Evolutionary conservation across 2,329 filamentous ascomycete genomes (phyloP).

Genomic region (Neonectria sp.): DNA sequence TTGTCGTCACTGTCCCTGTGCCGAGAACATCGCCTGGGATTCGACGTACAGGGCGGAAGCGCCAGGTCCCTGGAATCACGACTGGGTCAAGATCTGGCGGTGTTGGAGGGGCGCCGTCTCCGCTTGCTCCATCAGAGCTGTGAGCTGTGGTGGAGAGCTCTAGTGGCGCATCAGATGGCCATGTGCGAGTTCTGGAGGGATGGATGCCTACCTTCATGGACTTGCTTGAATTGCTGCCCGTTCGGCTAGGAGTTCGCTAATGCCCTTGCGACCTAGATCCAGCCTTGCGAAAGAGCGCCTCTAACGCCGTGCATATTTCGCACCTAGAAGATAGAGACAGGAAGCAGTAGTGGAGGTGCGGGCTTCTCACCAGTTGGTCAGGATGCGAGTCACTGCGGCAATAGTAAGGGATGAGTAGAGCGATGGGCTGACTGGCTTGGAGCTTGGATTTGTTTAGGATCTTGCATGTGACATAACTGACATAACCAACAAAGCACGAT

Average conservation of each 20-base stretch:
- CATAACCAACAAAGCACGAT: constrained; percentile 12
- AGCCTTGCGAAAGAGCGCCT: constrained; percentile 6
- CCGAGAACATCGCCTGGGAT: constrained; percentile 32
- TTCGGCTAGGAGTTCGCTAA: constrained; percentile 8
- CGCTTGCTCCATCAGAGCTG: constrained; percentile 21
- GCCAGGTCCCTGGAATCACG: constrained; percentile 30
- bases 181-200: constrained; percentile 2
- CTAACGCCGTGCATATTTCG: not conserved
- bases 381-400: constrained; percentile 1
- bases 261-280: not conserved
- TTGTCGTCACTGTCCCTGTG: constrained; percentile 1
- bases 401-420: constrained; percentile 5
- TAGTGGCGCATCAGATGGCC: constrained; percentile 22
- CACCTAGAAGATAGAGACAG: not conserved
- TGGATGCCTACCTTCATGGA: constrained; percentile 3
- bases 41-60: constrained; percentile 31
- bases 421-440: constrained; percentile 9
- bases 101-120: constrained; percentile 23
- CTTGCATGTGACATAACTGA: constrained; percentile 10
- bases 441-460: not conserved
- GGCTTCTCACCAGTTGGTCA: constrained; percentile 15
- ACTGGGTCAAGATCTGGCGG: constrained; percentile 36
- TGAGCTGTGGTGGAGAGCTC: constrained; percentile 35
- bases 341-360: not conserved
- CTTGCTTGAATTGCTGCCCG: not conserved